A percentile compares a stretch with the other conserved stretches of the same genome.
Conservation (phyloP, 441 rosid species). For the Gossypium laxum region DNA sequence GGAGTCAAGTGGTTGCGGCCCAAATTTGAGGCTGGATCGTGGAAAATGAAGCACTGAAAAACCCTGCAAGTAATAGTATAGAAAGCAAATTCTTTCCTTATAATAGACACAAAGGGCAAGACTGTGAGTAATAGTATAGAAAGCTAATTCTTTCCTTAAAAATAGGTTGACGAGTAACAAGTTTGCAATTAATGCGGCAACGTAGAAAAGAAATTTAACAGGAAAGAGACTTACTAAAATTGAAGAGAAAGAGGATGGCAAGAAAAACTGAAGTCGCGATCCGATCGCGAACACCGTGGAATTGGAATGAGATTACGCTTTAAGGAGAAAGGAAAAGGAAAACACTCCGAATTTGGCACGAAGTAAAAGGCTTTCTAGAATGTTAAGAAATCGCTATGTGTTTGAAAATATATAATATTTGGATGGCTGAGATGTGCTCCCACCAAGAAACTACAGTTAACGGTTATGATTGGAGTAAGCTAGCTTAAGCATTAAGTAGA, state of each 20-base stretch:
- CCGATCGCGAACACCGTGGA: constrained; percentile 10
- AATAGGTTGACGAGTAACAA: background rate
- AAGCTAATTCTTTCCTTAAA: background rate
- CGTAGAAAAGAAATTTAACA: background rate
- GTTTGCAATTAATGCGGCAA: background rate
- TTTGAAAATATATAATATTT: background rate
- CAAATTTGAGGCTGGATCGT: constrained; percentile 17
- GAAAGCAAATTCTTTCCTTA: too few relatives aligned
- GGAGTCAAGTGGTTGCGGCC: constrained; percentile 17
- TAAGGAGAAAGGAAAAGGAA: background rate
- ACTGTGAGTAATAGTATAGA: background rate
- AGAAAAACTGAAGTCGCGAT: background rate
- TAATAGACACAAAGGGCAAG: background rate
- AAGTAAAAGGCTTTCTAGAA: background rate
- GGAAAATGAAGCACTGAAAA: background rate
- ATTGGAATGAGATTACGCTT: constrained; percentile 19
- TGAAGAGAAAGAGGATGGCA: background rate
- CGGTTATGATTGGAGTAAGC: background rate
- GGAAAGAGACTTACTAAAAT: background rate
- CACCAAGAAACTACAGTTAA: background rate
- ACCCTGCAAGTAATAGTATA: constrained; percentile 2
- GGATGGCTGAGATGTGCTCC: background rate
- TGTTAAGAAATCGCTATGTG: background rate
- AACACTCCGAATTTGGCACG: background rate
- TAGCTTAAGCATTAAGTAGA: constrained; percentile 7